Base-by-base conservation (phyloP, 768 basidiomycete genomes). In the Harrya chromipes region DNA sequence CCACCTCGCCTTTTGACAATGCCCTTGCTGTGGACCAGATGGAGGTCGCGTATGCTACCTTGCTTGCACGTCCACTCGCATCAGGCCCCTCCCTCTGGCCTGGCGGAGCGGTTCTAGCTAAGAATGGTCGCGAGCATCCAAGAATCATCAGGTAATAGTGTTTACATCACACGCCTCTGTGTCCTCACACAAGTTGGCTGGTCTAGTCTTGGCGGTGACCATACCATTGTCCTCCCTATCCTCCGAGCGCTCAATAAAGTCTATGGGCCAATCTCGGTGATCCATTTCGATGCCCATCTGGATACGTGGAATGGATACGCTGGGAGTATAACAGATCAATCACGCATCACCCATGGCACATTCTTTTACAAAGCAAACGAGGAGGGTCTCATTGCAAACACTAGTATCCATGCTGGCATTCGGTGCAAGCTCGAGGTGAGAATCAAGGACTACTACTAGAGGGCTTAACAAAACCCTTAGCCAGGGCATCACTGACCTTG, bases 211-310 rank as follows among this genome's bases (percentile, higher is more conserved):
- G 93, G 93, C 21, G 92, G 92, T 6, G 92, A 94, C 60, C 92
- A 94, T 65, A 90, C 90, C 13, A 87, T 93, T 54, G 90, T 85
- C 8, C 78, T 92, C 16, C 90, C 91, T 8, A 91, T 94, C 57
- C 77, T 94, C 13, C 84, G 90, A 39, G 80, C 91, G 14, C 69
- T 94, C 37, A 69, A 87, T 70, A 82, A 82, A 60, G 75, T 87
- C 21, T 91, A 94, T 62, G 91, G 90, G 1, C 87, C 87, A 0
- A 77, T 90, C 47, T 84, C 84, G 31, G 85, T 89, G 39, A 87
- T 92, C 40, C 91, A 93, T 63, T 90, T 92, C 54, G 90, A 92
- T 60, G 85, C 77, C 6, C 84, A 85, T 59, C 71, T 81, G 68
- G 87, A 90, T 60, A 89, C 88, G 7, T 79, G 66, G 81, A 48